A percentile compares a stretch with the other conserved stretches of the same genome.
phyloP scores from a whole-genome alignment of 1,284 basidiomycete species.

The Apiotrichum porosum region DNA sequence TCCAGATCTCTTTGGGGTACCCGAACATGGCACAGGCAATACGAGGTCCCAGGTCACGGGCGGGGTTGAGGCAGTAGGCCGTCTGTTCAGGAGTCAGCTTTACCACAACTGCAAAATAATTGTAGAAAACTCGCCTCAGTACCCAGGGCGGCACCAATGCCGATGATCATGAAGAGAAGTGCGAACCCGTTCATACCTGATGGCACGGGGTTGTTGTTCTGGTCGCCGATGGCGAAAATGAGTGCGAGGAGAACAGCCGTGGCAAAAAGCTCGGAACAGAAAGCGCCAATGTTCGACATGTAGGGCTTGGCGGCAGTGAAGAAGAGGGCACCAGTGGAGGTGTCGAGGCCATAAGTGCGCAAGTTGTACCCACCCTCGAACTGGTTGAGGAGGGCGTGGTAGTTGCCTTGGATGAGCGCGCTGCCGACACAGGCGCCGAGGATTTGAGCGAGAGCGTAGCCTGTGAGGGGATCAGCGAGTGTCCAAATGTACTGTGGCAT shows the following conservation, averaged over 20 bases:
- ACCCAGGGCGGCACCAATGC: conserved; percentile 12
- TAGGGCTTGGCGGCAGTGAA: conserved; percentile 7
- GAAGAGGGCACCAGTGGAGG: conserved; percentile 9
- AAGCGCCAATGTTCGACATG: conserved; percentile 9
- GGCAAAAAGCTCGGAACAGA: conserved; percentile 11
- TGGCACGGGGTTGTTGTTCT: conserved; percentile 10
- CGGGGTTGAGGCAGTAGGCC: conserved; percentile 29
- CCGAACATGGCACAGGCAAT: conserved; percentile 29
- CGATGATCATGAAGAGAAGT: conserved; percentile 9
- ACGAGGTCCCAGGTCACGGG: conserved; percentile 37
- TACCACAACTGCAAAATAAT: no score
- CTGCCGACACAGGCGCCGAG: conserved; percentile 30
- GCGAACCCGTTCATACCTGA: conserved; percentile 9
- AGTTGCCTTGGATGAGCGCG: conserved; percentile 27
- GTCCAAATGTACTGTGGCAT: no score
- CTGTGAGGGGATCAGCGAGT: no score
- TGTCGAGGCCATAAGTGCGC: conserved; percentile 7
- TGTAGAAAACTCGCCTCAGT: no score
- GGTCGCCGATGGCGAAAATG: conserved; percentile 6
- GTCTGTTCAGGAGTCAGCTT: no score
- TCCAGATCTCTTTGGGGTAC: conserved; percentile 26
- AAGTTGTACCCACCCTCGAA: conserved; percentile 11
- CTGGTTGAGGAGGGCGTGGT: conserved; percentile 9
- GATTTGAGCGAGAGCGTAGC: conserved; percentile 23
- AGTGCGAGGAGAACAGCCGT: conserved; percentile 11